These are phyloP conservation scores for Anisodus acutangulus DNA, from an alignment of 257 asterid species.

Conservation along the genomic window DNA sequence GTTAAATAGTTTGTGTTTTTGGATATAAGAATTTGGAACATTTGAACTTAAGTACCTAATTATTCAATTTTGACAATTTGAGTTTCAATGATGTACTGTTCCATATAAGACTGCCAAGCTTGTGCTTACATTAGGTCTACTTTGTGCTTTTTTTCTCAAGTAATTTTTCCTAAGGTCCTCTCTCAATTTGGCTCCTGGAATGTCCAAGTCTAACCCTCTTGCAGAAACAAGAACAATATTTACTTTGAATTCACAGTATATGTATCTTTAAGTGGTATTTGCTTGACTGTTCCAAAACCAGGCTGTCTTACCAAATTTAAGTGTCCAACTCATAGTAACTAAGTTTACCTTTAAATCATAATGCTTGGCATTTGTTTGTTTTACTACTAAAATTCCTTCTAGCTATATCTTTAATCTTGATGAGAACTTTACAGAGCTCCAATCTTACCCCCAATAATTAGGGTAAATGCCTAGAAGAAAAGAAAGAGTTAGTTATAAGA, in stretches of 20 bases:
- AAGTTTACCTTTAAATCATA: too few species aligned
- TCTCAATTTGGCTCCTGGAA: not conserved
- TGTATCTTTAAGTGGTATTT: not conserved
- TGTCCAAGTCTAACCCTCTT: not conserved
- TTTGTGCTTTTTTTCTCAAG: not conserved
- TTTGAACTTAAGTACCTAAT: not conserved
- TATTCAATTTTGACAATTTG: not conserved
- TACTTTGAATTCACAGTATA: not conserved
- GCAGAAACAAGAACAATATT: not conserved
- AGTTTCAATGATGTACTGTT: not conserved
- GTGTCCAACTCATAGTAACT: too few species aligned
- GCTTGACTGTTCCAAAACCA: not conserved
- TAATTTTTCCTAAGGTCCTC: not conserved
- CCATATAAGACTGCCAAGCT: not conserved
- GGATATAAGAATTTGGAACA: not conserved
- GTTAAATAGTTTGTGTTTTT: not conserved
- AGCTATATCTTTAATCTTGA: too few species aligned
- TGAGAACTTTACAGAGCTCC: too few species aligned
- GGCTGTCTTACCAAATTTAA: not conserved
- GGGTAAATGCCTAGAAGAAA: too few species aligned
- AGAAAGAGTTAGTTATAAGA: too few species aligned
- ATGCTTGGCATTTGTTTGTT: too few species aligned
- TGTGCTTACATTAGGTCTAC: not conserved
- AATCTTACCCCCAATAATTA: too few species aligned
- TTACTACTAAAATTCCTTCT: too few species aligned